A percentile compares a stretch with the other conserved stretches of the same genome.
Evolutionary conservation across 2,329 filamentous ascomycete species (phyloP).

Genomic region (Fusarium nodosum): DNA sequence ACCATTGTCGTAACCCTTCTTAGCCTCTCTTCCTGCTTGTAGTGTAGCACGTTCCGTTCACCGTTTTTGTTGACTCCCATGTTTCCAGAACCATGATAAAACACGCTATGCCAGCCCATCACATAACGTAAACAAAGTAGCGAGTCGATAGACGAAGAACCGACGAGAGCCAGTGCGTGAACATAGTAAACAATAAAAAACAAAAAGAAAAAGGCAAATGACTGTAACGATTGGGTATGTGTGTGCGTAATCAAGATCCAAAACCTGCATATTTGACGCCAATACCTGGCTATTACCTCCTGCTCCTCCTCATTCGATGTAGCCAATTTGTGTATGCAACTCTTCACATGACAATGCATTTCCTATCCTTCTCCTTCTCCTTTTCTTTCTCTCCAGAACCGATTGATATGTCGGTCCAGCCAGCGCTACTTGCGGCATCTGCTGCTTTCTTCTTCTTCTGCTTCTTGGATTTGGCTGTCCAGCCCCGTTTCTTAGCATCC

Average conservation of each 20-base stretch:
- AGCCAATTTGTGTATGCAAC: constrained; percentile 12
- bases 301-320: background rate
- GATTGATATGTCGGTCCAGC: constrained; percentile 67
- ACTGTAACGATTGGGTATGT: constrained; percentile 40
- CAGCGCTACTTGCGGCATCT: constrained; percentile 61
- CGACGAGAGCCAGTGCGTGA: constrained; percentile 1
- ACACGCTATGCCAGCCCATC: constrained; percentile 35
- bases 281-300: constrained; percentile 26
- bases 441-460: constrained; percentile 56
- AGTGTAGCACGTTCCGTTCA: constrained; percentile 19
- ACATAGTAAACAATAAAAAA: constrained; percentile 20
- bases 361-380: constrained; percentile 62
- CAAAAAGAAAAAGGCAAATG: constrained; percentile 16
- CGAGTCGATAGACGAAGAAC: constrained; percentile 27
- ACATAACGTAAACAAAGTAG: constrained; percentile 30
- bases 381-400: constrained; percentile 47
- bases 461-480: constrained; percentile 62
- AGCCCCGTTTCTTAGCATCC: constrained; percentile 71
- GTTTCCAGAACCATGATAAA: constrained; percentile 31
- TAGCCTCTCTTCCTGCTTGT: constrained; percentile 2
- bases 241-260: constrained; percentile 33
- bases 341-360: constrained; percentile 67
- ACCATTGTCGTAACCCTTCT: constrained; percentile 1
- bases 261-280: constrained; percentile 14
- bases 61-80: constrained; percentile 36